Conservation (phyloP, 768 basidiomycete genomes). For the Suillus subalutaceus region DNA sequence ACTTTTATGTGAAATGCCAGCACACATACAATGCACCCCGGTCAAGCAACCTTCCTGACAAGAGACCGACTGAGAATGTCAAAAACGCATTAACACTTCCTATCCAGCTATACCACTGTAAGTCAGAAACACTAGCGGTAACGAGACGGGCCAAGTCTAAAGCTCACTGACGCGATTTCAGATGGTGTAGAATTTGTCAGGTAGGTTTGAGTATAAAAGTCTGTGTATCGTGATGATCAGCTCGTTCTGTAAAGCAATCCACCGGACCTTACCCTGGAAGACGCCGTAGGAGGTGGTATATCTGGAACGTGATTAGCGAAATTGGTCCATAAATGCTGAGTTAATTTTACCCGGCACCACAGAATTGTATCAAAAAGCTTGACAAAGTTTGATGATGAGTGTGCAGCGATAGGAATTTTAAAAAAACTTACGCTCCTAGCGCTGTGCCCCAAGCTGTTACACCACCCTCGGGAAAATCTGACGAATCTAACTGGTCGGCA, state of each 20-base stretch:
- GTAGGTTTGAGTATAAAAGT: constrained; percentile 41
- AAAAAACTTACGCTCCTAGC: constrained; percentile 25
- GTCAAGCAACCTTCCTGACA: constrained; percentile 54
- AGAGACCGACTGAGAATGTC: constrained; percentile 44
- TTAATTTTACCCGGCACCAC: constrained; percentile 37
- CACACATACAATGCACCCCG: constrained; percentile 49
- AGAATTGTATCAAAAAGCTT: constrained; percentile 40
- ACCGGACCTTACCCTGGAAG: constrained; percentile 36
- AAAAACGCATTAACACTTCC: constrained; percentile 53
- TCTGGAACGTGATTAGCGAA: constrained; percentile 18
- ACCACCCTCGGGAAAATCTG: constrained; percentile 27
- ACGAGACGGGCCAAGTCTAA: neutral
- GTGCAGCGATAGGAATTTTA: neutral
- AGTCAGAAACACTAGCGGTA: neutral
- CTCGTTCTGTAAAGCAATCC: neutral
- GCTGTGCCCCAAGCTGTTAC: constrained; percentile 27
- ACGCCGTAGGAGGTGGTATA: constrained; percentile 42
- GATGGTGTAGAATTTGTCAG: constrained; percentile 39
- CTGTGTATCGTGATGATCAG: constrained; percentile 25
- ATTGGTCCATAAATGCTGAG: neutral
- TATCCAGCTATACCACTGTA: constrained; percentile 38
- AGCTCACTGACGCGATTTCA: constrained; percentile 35
- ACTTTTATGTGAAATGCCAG: neutral
- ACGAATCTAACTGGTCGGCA: neutral
- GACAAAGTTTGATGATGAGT: constrained; percentile 6